Evolutionary conservation across 352 stramenopile genomes (phyloP).

Genomic region (Elongisporangium senticosum): DNA sequence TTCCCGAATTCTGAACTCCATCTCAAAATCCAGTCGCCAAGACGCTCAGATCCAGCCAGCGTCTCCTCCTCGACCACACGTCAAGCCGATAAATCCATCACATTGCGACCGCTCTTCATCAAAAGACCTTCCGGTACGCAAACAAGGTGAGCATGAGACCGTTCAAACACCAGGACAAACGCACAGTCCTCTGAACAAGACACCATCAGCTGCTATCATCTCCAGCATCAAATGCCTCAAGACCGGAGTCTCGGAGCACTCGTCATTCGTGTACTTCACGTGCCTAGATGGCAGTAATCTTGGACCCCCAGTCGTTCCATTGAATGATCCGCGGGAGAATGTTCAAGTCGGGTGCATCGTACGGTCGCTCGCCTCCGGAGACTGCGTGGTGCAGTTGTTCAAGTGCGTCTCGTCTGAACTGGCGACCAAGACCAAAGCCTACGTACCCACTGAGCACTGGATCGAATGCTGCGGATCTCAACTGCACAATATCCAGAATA

Average conservation of each 20-base stretch:
- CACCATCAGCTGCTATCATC: background rate
- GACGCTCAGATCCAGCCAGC: background rate
- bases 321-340: slow-evolving; percentile 9
- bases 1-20: slow-evolving; percentile 25
- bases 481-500: slow-evolving; percentile 29
- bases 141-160: background rate
- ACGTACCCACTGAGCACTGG: slow-evolving; percentile 32
- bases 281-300: slow-evolving; percentile 11
- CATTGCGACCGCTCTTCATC: background rate
- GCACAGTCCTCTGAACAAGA: background rate
- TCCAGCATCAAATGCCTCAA: background rate
- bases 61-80: background rate
- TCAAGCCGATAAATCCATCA: background rate
- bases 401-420: slow-evolving; percentile 11
- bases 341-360: slow-evolving; percentile 36
- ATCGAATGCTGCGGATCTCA: slow-evolving; percentile 33
- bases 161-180: background rate
- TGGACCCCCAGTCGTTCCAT: slow-evolving; percentile 6
- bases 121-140: background rate
- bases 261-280: slow-evolving; percentile 27
- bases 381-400: slow-evolving; percentile 32
- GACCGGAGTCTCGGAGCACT: slow-evolving; percentile 20
- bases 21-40: slow-evolving; percentile 7
- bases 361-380: slow-evolving; percentile 18
- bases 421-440: slow-evolving; percentile 11